Conservation (phyloP, 768 basidiomycete species). For the Mycena galopus region DNA sequence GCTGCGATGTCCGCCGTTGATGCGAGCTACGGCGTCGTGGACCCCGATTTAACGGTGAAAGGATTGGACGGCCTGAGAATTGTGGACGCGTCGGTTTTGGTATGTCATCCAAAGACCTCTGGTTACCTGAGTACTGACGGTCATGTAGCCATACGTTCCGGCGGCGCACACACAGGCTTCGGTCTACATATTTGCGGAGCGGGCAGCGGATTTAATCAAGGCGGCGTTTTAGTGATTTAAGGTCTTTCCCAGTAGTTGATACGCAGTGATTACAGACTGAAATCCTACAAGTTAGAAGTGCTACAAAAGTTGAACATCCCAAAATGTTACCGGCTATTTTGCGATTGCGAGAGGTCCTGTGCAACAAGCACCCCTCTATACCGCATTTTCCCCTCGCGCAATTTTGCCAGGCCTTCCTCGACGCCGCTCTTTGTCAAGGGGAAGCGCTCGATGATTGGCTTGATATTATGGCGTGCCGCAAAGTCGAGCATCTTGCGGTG, state of each 20-base stretch:
- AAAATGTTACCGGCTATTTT: too few species aligned
- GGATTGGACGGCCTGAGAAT: slow-evolving; percentile 42
- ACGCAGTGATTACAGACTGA: too few species aligned
- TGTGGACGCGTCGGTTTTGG: slow-evolving; percentile 45
- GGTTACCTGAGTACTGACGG: not conserved
- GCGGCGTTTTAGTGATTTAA: not conserved
- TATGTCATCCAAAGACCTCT: not conserved
- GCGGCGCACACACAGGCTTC: slow-evolving; percentile 30
- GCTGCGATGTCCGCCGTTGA: slow-evolving; percentile 38
- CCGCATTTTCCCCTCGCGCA: slow-evolving; percentile 31
- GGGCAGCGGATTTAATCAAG: slow-evolving; percentile 27
- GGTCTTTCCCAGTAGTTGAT: too few species aligned
- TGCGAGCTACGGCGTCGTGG: slow-evolving; percentile 42
- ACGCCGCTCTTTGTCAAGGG: slow-evolving; percentile 45
- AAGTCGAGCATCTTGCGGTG: slow-evolving; percentile 48
- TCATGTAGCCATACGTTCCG: slow-evolving; percentile 17
- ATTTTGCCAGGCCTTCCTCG: slow-evolving; percentile 30
- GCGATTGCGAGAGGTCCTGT: not conserved
- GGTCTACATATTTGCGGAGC: slow-evolving; percentile 30
- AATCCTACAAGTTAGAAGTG: too few species aligned
- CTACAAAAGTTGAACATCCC: too few species aligned
- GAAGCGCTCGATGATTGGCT: slow-evolving; percentile 49
- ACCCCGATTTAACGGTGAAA: slow-evolving; percentile 45
- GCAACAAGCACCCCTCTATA: slow-evolving; percentile 32
- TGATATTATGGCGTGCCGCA: slow-evolving; percentile 45